phyloP scores from a whole-genome alignment of 352 stramenopile species.

The Phytopythium boreale region DNA sequence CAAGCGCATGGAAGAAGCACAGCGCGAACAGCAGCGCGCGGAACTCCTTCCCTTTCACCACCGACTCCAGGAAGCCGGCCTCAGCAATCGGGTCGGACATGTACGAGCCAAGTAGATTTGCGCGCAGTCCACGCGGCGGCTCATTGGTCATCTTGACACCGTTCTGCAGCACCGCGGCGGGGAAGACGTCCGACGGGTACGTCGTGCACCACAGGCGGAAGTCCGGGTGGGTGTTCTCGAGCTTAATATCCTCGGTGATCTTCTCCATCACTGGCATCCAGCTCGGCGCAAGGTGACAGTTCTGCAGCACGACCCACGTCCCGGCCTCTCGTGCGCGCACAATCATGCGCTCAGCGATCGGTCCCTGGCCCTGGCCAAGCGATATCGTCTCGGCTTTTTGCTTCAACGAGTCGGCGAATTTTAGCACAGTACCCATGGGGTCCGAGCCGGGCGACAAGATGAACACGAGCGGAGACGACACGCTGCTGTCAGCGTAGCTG shows the following conservation, averaged over 20 bases:
- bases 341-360: slow-evolving; percentile 90
- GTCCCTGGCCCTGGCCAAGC: slow-evolving; percentile 90
- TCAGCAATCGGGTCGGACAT: slow-evolving; percentile 90
- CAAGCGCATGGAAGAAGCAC: slow-evolving; percentile 90
- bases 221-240: slow-evolving; percentile 77
- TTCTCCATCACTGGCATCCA: slow-evolving; percentile 95
- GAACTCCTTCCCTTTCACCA: slow-evolving; percentile 79
- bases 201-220: slow-evolving; percentile 95
- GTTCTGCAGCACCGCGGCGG: slow-evolving; percentile 92
- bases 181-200: slow-evolving; percentile 93
- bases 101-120: slow-evolving; percentile 91
- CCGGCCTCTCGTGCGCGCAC: slow-evolving; percentile 71
- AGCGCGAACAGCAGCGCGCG: slow-evolving; percentile 88
- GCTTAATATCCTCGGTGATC: slow-evolving; percentile 84
- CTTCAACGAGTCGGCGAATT: slow-evolving; percentile 75
- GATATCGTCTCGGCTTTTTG: slow-evolving; percentile 89
- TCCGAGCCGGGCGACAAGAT: slow-evolving; percentile 91
- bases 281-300: slow-evolving; percentile 86
- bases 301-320: slow-evolving; percentile 92
- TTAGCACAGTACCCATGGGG: slow-evolving; percentile 89
- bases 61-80: slow-evolving; percentile 84
- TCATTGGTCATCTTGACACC: slow-evolving; percentile 97
- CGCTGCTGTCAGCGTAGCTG: slow-evolving; percentile 86
- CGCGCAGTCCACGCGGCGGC: slow-evolving; percentile 88
- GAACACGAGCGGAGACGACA: slow-evolving; percentile 89